Evolutionary conservation across 768 basidiomycete species (phyloP).

Genomic region (Amanita muscaria): DNA sequence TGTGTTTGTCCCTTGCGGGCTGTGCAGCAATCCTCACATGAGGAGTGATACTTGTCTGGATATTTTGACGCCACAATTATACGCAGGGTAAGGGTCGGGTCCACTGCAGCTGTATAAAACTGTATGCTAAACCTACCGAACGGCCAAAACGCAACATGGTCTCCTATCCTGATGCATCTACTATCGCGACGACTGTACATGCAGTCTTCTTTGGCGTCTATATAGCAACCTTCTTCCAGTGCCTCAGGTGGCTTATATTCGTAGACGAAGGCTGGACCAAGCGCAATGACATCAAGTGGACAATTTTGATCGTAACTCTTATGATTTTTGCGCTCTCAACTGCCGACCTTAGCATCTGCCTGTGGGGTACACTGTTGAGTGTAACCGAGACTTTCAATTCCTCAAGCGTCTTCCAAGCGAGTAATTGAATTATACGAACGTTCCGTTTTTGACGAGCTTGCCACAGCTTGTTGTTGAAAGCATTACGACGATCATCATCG

Average conservation of each 20-base stretch:
- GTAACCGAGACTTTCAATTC: neutral
- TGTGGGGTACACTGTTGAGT: neutral
- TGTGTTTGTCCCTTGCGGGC: too few species aligned
- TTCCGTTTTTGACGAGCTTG: neutral
- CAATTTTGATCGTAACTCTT: neutral
- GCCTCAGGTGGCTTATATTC: slow-evolving; percentile 1
- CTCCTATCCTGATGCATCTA: neutral
- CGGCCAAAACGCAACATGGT: too few species aligned
- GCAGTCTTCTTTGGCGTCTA: slow-evolving; percentile 1
- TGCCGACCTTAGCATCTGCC: neutral
- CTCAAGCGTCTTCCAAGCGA: neutral
- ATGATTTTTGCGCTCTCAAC: neutral
- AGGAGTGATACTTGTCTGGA: too few species aligned
- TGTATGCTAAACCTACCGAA: too few species aligned
- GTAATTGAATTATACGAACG: neutral
- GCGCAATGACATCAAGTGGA: neutral
- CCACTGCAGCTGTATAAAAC: too few species aligned
- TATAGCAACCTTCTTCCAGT: slow-evolving; percentile 2
- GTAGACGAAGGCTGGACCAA: neutral
- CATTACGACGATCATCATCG: neutral
- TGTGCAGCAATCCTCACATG: too few species aligned
- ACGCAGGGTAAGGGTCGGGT: too few species aligned
- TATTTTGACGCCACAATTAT: too few species aligned
- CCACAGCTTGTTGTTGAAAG: neutral
- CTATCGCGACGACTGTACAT: neutral